phyloP scores from a whole-genome alignment of 1,284 basidiomycete species.

The Malassezia vespertilionis region DNA sequence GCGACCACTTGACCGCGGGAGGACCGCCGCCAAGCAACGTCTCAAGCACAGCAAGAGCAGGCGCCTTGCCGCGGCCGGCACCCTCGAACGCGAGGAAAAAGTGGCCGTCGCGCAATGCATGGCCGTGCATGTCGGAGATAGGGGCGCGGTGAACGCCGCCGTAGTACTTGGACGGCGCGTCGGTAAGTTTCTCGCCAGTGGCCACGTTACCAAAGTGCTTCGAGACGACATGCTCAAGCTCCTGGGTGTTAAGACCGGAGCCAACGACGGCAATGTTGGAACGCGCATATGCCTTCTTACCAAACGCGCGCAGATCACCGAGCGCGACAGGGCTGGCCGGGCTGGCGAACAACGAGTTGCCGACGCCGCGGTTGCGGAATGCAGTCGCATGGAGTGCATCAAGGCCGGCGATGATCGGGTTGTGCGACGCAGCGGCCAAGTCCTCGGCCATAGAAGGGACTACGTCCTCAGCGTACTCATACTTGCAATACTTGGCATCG shows the following conservation, averaged over 20 bases:
- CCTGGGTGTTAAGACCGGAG: conserved; percentile 30
- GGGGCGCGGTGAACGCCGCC: conserved; percentile 42
- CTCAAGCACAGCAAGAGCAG: conserved; percentile 40
- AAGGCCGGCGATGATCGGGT: conserved; percentile 32
- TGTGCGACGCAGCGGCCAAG: conserved; percentile 27
- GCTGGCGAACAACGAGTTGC: conserved; percentile 41
- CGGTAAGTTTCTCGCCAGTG: conserved; percentile 18
- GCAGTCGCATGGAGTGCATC: conserved; percentile 41
- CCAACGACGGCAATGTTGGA: conserved; percentile 42
- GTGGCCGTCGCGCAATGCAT: conserved; percentile 32
- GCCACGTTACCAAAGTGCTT: conserved; percentile 30
- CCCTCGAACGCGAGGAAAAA: conserved; percentile 44
- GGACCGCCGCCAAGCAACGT: conserved; percentile 41
- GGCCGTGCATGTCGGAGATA: conserved; percentile 34
- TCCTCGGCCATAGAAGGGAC: conserved; percentile 36
- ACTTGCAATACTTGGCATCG: conserved; percentile 32
- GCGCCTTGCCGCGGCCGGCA: conserved; percentile 24
- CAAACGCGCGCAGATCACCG: conserved; percentile 31
- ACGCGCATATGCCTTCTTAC: conserved; percentile 22
- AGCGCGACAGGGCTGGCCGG: conserved; percentile 36
- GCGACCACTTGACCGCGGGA: conserved; percentile 42
- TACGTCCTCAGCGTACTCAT: conserved; percentile 45
- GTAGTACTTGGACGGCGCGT: conserved; percentile 38
- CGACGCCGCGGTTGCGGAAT: conserved; percentile 40
- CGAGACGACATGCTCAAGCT: conserved; percentile 31